Conservation (phyloP, 202 grass and related monocot species). For the Setaria italica region DNA sequence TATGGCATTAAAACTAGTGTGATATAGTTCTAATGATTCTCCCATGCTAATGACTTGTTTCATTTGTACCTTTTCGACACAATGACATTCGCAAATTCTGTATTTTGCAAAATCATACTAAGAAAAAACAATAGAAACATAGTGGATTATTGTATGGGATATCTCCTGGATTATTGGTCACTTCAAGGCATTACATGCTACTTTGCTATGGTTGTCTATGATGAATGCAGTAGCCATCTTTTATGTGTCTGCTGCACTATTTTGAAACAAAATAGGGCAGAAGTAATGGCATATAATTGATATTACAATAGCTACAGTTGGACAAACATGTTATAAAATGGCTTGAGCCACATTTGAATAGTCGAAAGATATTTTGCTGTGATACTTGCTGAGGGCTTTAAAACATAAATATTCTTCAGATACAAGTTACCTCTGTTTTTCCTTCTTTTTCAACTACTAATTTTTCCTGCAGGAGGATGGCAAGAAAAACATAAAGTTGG, state of each 20-base stretch:
- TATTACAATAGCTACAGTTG: slow-evolving; percentile 24
- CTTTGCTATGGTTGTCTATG: slow-evolving; percentile 14
- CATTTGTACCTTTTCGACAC: neutral
- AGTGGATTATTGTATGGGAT: neutral
- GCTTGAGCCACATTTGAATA: neutral
- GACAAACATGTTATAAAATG: slow-evolving; percentile 23
- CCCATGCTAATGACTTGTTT: slow-evolving; percentile 4
- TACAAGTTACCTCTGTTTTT: slow-evolving; percentile 17
- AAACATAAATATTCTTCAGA: neutral
- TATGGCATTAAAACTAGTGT: neutral
- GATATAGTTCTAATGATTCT: slow-evolving; percentile 24
- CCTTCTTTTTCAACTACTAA: slow-evolving; percentile 19
- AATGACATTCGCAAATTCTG: slow-evolving; percentile 3
- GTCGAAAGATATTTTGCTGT: neutral
- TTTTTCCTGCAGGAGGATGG: slow-evolving; percentile 77
- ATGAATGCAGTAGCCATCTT: slow-evolving; percentile 6
- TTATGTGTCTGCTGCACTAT: neutral
- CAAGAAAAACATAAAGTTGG: slow-evolving; percentile 74
- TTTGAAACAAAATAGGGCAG: slow-evolving; percentile 16
- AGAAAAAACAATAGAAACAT: slow-evolving; percentile 17
- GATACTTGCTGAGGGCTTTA: neutral
- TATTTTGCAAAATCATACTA: slow-evolving; percentile 19
- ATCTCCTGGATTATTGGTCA: slow-evolving; percentile 31
- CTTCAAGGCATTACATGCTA: slow-evolving; percentile 14
- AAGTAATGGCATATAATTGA: slow-evolving; percentile 19